A percentile compares a stretch with the other conserved stretches of the same genome.
These are phyloP conservation scores for Sugiyamaella novakii DNA, from an alignment of 1,139 yeast genomes.

Conservation along the genomic window DNA sequence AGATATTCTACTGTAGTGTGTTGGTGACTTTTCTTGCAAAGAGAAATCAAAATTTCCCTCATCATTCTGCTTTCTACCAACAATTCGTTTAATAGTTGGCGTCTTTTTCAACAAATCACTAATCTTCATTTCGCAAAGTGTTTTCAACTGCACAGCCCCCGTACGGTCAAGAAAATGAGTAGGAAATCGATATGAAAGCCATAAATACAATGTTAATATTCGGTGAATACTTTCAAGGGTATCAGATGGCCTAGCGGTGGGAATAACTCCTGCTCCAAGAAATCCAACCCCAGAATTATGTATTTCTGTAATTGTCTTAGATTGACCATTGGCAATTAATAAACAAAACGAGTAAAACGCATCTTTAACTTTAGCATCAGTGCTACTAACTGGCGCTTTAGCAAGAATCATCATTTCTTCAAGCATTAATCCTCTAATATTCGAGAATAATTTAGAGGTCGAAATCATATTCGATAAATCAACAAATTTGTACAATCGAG, in stretches of 20 bases:
- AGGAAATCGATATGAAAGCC: constrained; percentile 90
- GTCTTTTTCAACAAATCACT: constrained; percentile 28
- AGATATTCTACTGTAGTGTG: too few species aligned
- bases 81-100: constrained; percentile 6
- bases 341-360: constrained; percentile 39
- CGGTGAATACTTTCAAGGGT: constrained; percentile 53
- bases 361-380: constrained; percentile 23
- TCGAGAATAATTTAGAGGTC: constrained; percentile 35
- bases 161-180: constrained; percentile 74
- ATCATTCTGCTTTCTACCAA: constrained; percentile 12
- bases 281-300: constrained; percentile 29
- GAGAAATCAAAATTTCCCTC: too few species aligned
- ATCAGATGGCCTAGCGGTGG: constrained; percentile 24
- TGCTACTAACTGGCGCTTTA: constrained; percentile 42
- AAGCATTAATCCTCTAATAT: constrained; percentile 37
- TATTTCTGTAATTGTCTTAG: constrained; percentile 38
- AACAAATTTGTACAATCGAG: constrained; percentile 29
- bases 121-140: constrained; percentile 39
- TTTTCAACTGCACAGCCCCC: constrained; percentile 68
- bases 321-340: constrained; percentile 37
- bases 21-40: too few species aligned
- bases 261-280: constrained; percentile 25
- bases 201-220: constrained; percentile 66
- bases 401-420: constrained; percentile 37
- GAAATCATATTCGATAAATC: constrained; percentile 33